Base-by-base conservation (phyloP, 305 asterid species). In the Fraxinus paxiana region DNA sequence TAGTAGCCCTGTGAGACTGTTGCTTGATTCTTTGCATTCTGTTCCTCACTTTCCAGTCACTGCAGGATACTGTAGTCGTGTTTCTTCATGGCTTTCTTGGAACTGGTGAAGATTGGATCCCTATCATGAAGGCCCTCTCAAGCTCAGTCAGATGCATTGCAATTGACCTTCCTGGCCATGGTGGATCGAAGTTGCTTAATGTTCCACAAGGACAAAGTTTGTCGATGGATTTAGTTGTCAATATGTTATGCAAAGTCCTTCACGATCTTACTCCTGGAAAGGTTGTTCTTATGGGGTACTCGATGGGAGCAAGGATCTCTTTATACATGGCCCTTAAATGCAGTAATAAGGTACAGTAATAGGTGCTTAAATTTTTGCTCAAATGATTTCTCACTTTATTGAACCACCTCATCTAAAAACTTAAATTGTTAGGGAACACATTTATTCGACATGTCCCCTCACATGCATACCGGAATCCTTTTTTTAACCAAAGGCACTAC, bases 31-130 rank as follows among this genome's bases (percentile, higher is more conserved):
- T 24, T 65, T 26, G 35, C 73, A 65, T 26, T 26, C 35, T 63
- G 72, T 28, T 77, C 84, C 84, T 85, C 56, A 67, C 74, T 17
- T 69, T 77, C 17, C 78, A 30, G 75, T 65, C 31, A 73, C 77
- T 81, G 83, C 96, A 95, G 99, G 94, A 88, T 75, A 84, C 54
- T 73, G 88, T 89, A 34, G 86, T 92, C 0, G 91, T 96, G 81
- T 94, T 96, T 85, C 96, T 96, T 80, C 99, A 96, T 41, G 99
- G 99, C 22, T 96, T 94, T 87, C 97, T 96, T 13, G 99, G 99
- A 87, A 88, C 87, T 22, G 85, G 94, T n/a, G 85, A 54, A 83
- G 99, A 96, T 83, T 96, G 98, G 97, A 63, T 89, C 46, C 97
- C 99, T 1, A 82, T 90, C 73, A 96, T 94, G 99, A 94, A 94